Percentiles rank a stretch among this genome's conserved stretches.
Evolutionary conservation across 305 asterid genomes (phyloP).

Genomic region (Fraxinus paxiana): DNA sequence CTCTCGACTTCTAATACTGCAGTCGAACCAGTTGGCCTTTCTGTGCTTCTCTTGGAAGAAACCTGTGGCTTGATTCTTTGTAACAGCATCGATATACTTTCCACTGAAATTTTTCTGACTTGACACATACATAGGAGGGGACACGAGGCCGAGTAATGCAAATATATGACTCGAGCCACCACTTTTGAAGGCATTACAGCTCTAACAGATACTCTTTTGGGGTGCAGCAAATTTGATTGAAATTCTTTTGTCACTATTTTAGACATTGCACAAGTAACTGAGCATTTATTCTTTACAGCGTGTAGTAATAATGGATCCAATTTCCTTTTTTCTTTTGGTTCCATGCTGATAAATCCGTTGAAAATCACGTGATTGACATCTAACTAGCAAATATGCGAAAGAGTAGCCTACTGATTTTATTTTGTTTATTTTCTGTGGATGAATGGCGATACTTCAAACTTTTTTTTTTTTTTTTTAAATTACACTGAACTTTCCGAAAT

Average conservation of each 20-base stretch:
- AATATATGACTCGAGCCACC: slow-evolving; percentile 12
- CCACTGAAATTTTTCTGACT: slow-evolving; percentile 34
- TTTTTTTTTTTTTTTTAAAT: background rate
- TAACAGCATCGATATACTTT: slow-evolving; percentile 20
- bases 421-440: background rate
- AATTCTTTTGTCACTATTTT: slow-evolving; percentile 11
- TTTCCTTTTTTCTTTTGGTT: background rate
- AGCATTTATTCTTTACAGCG: background rate
- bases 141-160: slow-evolving; percentile 23
- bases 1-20: slow-evolving; percentile 19
- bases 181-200: slow-evolving; percentile 31
- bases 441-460: background rate
- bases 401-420: background rate
- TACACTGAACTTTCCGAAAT: background rate
- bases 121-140: slow-evolving; percentile 24
- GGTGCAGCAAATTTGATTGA: slow-evolving; percentile 21
- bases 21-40: slow-evolving; percentile 28
- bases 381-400: background rate
- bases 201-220: slow-evolving; percentile 20
- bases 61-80: slow-evolving; percentile 24
- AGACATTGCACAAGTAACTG: background rate
- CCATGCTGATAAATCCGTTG: background rate
- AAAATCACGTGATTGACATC: background rate
- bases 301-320: slow-evolving; percentile 3
- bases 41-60: slow-evolving; percentile 17